Conservation (phyloP, 1,284 basidiomycete species). For the Puccinia triticina region DNA sequence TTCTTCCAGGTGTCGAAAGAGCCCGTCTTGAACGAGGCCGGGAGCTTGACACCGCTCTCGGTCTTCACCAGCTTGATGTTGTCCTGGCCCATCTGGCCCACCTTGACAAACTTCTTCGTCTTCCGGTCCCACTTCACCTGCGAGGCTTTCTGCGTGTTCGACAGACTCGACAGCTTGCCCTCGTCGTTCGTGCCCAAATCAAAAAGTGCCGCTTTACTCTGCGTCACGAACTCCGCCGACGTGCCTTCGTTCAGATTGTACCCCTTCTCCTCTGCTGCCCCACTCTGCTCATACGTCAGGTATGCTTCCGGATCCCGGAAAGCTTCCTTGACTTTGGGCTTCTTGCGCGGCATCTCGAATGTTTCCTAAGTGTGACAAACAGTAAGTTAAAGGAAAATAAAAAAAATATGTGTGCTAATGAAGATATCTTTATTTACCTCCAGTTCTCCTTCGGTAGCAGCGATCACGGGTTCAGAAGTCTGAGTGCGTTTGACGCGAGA, state of each 20-base stretch:
- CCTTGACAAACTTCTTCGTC: conserved; percentile 91
- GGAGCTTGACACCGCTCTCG: conserved; percentile 88
- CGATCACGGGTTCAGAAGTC: neutral
- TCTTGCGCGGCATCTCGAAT: conserved; percentile 67
- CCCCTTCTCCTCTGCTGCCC: conserved; percentile 84
- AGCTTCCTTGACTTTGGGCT: conserved; percentile 62
- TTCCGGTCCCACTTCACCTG: conserved; percentile 88
- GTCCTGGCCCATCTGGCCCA: conserved; percentile 80
- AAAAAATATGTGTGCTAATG: neutral
- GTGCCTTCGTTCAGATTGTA: conserved; percentile 58
- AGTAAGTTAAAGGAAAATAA: neutral
- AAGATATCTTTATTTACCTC: conserved; percentile 36
- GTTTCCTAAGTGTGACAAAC: conserved; percentile 66
- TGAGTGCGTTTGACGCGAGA: conserved; percentile 55
- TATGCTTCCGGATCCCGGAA: conserved; percentile 86
- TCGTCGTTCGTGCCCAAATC: conserved; percentile 81
- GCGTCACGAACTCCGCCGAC: conserved; percentile 74
- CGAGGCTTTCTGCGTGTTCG: conserved; percentile 69
- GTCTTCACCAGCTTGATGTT: conserved; percentile 93
- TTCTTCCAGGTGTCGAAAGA: conserved; percentile 93
- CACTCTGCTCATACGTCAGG: conserved; percentile 85
- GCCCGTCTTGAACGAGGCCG: conserved; percentile 88
- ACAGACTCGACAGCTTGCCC: conserved; percentile 64
- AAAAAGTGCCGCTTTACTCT: conserved; percentile 77
- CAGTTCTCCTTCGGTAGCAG: conserved; percentile 44